phyloP scores from a whole-genome alignment of 441 rosid species.

The Melastoma candidum region DNA sequence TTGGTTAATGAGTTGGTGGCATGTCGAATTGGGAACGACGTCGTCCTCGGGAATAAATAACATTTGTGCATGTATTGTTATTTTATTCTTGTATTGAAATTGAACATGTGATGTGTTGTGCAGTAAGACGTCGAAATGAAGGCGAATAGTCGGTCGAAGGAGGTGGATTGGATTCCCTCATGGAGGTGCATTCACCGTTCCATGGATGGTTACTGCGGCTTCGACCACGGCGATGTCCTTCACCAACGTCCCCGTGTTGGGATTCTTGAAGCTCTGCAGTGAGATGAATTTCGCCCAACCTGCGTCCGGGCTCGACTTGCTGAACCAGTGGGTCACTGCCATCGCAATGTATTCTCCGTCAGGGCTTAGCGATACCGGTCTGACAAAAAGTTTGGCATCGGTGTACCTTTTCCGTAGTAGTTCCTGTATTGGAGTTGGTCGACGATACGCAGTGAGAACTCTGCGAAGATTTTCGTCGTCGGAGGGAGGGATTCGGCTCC shows the following conservation, averaged over 20 bases:
- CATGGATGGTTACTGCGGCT: slow-evolving; percentile 19
- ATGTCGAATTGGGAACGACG: no score
- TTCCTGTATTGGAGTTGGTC: slow-evolving; percentile 29
- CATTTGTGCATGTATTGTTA: no score
- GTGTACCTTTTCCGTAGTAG: slow-evolving; percentile 39
- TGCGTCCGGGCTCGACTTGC: background rate
- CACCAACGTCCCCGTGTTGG: slow-evolving; percentile 8
- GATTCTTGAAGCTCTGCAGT: background rate
- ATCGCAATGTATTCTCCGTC: no score
- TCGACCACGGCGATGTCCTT: slow-evolving; percentile 16
- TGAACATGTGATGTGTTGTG: no score
- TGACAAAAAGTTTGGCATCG: background rate
- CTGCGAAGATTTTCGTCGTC: slow-evolving; percentile 22
- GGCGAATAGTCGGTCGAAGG: no score
- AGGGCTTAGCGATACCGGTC: background rate
- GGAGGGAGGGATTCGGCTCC: slow-evolving; percentile 16
- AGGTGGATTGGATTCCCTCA: no score
- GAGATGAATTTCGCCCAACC: slow-evolving; percentile 22
- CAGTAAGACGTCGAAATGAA: background rate
- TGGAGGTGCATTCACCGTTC: slow-evolving; percentile 8
- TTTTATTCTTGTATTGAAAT: no score
- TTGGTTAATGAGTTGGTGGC: no score
- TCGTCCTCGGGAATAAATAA: no score
- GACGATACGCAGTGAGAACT: slow-evolving; percentile 26
- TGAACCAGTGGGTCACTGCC: slow-evolving; percentile 19